Evolutionary conservation across 305 asterid genomes (phyloP).

Genomic region (Plantago coronopus): DNA sequence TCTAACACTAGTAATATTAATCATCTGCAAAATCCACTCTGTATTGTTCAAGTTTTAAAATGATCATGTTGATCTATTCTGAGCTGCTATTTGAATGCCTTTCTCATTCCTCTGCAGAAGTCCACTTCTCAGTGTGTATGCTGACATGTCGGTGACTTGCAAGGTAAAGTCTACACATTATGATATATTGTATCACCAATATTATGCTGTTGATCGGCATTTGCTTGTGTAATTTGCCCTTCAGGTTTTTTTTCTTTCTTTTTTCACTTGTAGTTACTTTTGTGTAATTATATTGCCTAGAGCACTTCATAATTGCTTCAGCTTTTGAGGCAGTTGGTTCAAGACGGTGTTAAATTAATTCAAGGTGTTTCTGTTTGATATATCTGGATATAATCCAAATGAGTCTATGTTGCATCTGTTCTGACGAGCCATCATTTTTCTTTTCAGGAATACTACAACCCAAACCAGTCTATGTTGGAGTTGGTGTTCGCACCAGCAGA

Average conservation of each 20-base stretch:
- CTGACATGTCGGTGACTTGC: slow-evolving; percentile 98
- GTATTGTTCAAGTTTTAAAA: not conserved
- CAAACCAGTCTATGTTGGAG: slow-evolving; percentile 91
- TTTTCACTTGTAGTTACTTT: not conserved
- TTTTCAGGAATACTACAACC: slow-evolving; percentile 80
- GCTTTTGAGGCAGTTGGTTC: slow-evolving; percentile 2
- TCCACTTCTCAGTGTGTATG: slow-evolving; percentile 94
- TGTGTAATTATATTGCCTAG: not conserved
- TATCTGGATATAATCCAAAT: too few relatives aligned
- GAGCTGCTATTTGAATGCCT: slow-evolving; percentile 15
- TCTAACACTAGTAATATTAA: not conserved
- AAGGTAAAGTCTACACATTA: slow-evolving; percentile 49
- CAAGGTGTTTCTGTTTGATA: too few relatives aligned
- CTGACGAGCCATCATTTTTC: not conserved
- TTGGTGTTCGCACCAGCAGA: slow-evolving; percentile 98
- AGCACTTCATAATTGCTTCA: not conserved
- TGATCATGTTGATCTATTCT: not conserved
- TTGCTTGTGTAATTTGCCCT: not conserved
- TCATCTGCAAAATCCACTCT: not conserved
- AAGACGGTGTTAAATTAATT: not conserved
- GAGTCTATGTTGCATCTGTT: too few relatives aligned
- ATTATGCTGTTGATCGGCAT: not conserved
- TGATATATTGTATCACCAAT: not conserved
- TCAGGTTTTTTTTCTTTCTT: not conserved
- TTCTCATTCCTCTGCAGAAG: slow-evolving; percentile 58